Percentiles rank a stretch among this genome's conserved stretches.
Evolutionary conservation across 1,284 basidiomycete species (phyloP).

Genomic region (Xerocomus minutiporus): DNA sequence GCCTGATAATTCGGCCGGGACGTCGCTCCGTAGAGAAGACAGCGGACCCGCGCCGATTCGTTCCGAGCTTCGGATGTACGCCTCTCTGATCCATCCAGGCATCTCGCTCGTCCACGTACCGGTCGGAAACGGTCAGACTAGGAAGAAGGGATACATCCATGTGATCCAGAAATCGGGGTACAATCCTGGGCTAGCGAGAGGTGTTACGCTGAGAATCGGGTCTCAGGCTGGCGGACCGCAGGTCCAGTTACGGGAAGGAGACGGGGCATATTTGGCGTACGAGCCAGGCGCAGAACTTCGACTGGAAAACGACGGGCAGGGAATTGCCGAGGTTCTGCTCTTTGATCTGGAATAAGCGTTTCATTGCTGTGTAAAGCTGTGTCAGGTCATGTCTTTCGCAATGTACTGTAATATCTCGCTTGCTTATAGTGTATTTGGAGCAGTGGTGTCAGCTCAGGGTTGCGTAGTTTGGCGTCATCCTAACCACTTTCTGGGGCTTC

Average conservation of each 20-base stretch:
- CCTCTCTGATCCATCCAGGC: slow-evolving; percentile 59
- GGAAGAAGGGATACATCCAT: slow-evolving; percentile 61
- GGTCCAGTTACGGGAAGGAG: slow-evolving; percentile 52
- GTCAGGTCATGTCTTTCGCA: not conserved
- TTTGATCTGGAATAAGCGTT: slow-evolving; percentile 61
- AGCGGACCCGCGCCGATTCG: slow-evolving; percentile 73
- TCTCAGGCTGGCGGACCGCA: slow-evolving; percentile 37
- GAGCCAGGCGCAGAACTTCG: slow-evolving; percentile 42
- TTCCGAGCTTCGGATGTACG: slow-evolving; percentile 55
- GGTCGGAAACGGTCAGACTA: slow-evolving; percentile 24
- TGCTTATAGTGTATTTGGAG: too few species aligned
- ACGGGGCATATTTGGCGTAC: slow-evolving; percentile 64
- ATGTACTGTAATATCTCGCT: not conserved
- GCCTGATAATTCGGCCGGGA: slow-evolving; percentile 53
- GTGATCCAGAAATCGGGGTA: slow-evolving; percentile 76
- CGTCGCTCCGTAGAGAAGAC: slow-evolving; percentile 58
- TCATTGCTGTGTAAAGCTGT: not conserved
- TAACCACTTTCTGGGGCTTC: not conserved
- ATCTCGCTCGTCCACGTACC: slow-evolving; percentile 51
- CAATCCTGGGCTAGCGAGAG: slow-evolving; percentile 48
- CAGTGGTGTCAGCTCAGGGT: not conserved
- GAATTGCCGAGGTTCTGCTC: slow-evolving; percentile 61
- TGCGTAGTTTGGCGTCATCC: not conserved
- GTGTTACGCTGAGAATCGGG: slow-evolving; percentile 48
- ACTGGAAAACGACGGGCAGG: slow-evolving; percentile 58